Base-by-base conservation (phyloP, 768 basidiomycete species). In the Naganishia friedmannii region DNA sequence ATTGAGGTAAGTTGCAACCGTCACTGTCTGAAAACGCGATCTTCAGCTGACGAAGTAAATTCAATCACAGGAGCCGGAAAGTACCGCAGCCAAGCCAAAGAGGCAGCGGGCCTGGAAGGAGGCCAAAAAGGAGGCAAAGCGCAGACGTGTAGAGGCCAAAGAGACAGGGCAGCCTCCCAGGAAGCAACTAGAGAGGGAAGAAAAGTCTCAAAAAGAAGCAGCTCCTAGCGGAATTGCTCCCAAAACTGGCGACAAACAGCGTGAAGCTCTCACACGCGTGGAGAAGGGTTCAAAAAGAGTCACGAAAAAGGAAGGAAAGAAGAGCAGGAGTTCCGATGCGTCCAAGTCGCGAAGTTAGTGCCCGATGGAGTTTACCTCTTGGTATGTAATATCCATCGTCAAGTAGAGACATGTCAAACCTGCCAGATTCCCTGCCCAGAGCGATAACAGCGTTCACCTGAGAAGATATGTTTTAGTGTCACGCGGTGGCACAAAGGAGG, bases 61-160 rank as follows among this genome's bases (percentile, higher is more conserved):
- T 37, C 32, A 7, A 21, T 23, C 1, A 3, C 57, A 58, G 34
- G n/a, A 28, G 19, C 7, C n/a, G 57, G 34, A 34, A 37, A 34
- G 10, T 17, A 15, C 23, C 17, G 37, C 46, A 42, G 39, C 15
- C 37, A 45, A 63, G 39, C 60, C 60, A 45, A 63, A 63, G 46
- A 34, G 60, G 12, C 42, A 63, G 15, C 37, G 60, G 12, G 60
- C 60, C n/a, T 63, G 60, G 60, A 63, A 63, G 23, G 60, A 46
- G 26, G 60, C 60, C 21, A 45, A 45, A 37, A 63, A 63, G 60
- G 60, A 42, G 23, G 60, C 60, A 39, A 63, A 63, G 32, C 37
- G 60, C 6, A 39, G 60, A 45, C 60, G 60, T 29, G 39, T 45
- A 45, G 60, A 63, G 13, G 60, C 60, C 10, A 63, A 63, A 29